Base-by-base conservation (phyloP, 2,329 filamentous ascomycete species). In the Cladorrhinum sp. region DNA sequence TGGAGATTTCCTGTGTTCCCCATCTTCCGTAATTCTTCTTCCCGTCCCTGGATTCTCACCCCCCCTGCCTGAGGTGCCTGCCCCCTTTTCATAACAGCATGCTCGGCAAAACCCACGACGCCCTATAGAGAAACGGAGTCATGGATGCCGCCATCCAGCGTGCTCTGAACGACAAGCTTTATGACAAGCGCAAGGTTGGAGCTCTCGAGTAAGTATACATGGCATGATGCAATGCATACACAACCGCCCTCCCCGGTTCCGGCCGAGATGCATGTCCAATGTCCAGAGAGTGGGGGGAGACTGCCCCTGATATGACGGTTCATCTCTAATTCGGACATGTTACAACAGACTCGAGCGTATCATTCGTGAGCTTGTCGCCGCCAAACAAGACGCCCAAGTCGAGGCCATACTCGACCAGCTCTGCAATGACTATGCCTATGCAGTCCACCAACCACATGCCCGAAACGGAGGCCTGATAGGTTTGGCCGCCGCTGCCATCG, bases 351-450 rank as follows among this genome's bases (percentile, higher is more conserved):
- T 99, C 67, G 95, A 99, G 77, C 89, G 89, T 67, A 85, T 92
- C 58, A 95, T 99, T 70, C 89, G 95, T 65, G 92, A 96, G 72
- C 85, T 93, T 24, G 87, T 91, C 62, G 85, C 85, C 52, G 82
- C 80, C 68, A 88, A 89, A 71, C 91, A 98, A 71, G 88, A 92
- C 70, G 86, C 90, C 59, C 85, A 84, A 69, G 93, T 99, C 67
- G 85, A 88, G 68, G 89, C 88, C 70, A 93, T 98, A 60, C 91
- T 99, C 62, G 90, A 96, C 70, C 93, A 99, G 79, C 87, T 99
- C 63, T 97, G 93, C 75, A 93, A 96, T 73, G 95, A 99, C 69
- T 99, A 93, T 78, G 95, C 95, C 55, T 99, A 98, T 75, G 93
- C 93, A 50, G 92, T 97, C 48, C 92, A 99, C 75, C 93, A 97